A percentile compares a stretch with the other conserved stretches of the same genome.
phyloP scores from a whole-genome alignment of 176 grass and related monocot genomes.

The Canna indica region DNA sequence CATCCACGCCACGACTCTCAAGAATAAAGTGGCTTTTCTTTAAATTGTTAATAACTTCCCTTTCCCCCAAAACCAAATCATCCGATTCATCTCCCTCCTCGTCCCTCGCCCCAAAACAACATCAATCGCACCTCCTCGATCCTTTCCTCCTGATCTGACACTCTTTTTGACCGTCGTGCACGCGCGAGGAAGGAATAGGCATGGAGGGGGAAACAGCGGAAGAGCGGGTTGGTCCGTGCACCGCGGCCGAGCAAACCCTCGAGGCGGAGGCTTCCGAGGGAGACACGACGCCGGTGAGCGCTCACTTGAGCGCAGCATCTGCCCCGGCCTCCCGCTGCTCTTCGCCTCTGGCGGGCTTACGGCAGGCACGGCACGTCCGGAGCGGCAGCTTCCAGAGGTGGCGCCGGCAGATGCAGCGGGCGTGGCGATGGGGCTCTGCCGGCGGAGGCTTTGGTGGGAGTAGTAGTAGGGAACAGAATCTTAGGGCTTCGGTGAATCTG shows the following conservation, averaged over 20 bases:
- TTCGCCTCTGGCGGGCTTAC: slow-evolving; percentile 24
- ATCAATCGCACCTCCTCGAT: too few relatives aligned
- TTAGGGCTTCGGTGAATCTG: slow-evolving; percentile 52
- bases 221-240: neutral
- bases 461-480: slow-evolving; percentile 39
- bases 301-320: neutral
- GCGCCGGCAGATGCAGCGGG: slow-evolving; percentile 74
- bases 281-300: neutral
- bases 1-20: neutral
- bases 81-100: neutral
- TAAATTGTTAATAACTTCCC: too few relatives aligned
- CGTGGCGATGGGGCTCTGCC: slow-evolving; percentile 74
- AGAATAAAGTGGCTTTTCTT: neutral
- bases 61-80: neutral
- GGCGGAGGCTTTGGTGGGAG: slow-evolving; percentile 14
- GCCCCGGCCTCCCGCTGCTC: slow-evolving; percentile 8
- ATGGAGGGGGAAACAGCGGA: neutral
- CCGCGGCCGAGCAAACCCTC: neutral
- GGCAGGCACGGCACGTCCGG: slow-evolving; percentile 42
- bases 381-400: slow-evolving; percentile 77
- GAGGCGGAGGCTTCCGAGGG: neutral
- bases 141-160: neutral
- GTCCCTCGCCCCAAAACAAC: neutral
- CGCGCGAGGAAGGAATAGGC: neutral
- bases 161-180: neutral